These are phyloP conservation scores for Cytospora paraplurivora DNA, from an alignment of 2,329 filamentous ascomycete species.

Conservation along the genomic window DNA sequence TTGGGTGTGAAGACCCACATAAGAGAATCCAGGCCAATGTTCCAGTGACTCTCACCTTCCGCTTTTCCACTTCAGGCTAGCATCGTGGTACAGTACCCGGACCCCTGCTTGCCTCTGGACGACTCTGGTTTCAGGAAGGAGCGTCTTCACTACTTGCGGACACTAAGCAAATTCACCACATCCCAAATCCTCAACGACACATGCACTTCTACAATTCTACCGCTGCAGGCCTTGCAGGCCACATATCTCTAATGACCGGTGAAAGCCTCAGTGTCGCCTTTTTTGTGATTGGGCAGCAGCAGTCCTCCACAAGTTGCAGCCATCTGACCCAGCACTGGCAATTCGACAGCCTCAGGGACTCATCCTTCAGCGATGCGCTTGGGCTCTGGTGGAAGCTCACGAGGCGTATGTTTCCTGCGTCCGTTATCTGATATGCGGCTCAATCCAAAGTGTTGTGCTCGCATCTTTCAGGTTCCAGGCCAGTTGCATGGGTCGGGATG, in stretches of 20 bases:
- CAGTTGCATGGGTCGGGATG: background rate
- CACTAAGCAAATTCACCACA: background rate
- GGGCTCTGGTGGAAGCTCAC: background rate
- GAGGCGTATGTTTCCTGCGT: background rate
- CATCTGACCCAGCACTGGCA: constrained; percentile 3
- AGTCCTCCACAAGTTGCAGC: constrained; percentile 5
- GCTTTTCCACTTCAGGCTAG: background rate
- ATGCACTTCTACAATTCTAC: constrained; percentile 1
- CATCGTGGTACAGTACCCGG: constrained; percentile 1
- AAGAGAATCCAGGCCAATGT: background rate
- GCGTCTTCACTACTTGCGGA: background rate
- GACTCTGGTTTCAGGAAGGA: background rate
- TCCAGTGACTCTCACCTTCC: background rate
- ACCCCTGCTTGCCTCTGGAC: background rate
- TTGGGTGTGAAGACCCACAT: background rate
- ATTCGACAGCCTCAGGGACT: constrained; percentile 1
- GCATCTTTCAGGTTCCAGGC: background rate
- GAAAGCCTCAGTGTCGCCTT: background rate
- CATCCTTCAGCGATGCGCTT: background rate
- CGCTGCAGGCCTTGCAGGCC: constrained; percentile 9
- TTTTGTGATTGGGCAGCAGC: background rate
- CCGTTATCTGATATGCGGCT: constrained; percentile 4
- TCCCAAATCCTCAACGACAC: background rate
- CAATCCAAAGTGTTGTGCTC: background rate
- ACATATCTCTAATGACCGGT: constrained; percentile 17